Conservation (phyloP, 768 basidiomycete genomes). For the Trametes meyenii region DNA sequence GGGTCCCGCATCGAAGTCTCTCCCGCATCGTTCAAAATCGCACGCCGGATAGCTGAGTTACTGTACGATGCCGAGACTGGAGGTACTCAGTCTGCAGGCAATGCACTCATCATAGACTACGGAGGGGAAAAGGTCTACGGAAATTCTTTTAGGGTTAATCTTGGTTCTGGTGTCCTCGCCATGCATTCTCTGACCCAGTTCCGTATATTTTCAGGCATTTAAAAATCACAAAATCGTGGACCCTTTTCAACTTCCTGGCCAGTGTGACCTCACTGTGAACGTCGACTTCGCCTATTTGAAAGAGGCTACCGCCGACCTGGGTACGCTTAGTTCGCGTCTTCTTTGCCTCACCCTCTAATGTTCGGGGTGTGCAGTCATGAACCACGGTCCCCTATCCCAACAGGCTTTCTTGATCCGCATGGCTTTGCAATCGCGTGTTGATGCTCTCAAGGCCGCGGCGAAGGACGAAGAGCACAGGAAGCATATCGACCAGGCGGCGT, state of each 20-base stretch:
- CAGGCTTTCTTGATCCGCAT: slow-evolving; percentile 75
- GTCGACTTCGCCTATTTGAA: slow-evolving; percentile 91
- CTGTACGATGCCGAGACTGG: slow-evolving; percentile 35
- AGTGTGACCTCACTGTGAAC: slow-evolving; percentile 93
- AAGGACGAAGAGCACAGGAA: slow-evolving; percentile 49
- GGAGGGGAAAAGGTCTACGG: slow-evolving; percentile 72
- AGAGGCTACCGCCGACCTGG: slow-evolving; percentile 70
- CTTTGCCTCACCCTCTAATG: no score
- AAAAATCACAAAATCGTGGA: slow-evolving; percentile 84
- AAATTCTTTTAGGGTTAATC: slow-evolving; percentile 77
- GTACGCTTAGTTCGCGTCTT: slow-evolving; percentile 40
- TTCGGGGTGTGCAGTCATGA: slow-evolving; percentile 36
- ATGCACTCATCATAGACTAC: slow-evolving; percentile 88
- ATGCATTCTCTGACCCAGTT: background rate
- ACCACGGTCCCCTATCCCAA: slow-evolving; percentile 77
- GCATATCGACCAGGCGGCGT: slow-evolving; percentile 61
- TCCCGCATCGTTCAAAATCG: slow-evolving; percentile 66
- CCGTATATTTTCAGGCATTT: slow-evolving; percentile 67
- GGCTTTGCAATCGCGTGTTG: slow-evolving; percentile 71
- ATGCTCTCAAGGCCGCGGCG: slow-evolving; percentile 58
- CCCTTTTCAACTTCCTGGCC: slow-evolving; percentile 81
- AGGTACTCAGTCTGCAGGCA: slow-evolving; percentile 43
- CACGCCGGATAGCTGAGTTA: slow-evolving; percentile 67
- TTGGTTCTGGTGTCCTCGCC: background rate
- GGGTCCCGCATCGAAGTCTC: slow-evolving; percentile 85